phyloP scores from a whole-genome alignment of 345 rosid species.

The Eucalyptus polyanthemos region DNA sequence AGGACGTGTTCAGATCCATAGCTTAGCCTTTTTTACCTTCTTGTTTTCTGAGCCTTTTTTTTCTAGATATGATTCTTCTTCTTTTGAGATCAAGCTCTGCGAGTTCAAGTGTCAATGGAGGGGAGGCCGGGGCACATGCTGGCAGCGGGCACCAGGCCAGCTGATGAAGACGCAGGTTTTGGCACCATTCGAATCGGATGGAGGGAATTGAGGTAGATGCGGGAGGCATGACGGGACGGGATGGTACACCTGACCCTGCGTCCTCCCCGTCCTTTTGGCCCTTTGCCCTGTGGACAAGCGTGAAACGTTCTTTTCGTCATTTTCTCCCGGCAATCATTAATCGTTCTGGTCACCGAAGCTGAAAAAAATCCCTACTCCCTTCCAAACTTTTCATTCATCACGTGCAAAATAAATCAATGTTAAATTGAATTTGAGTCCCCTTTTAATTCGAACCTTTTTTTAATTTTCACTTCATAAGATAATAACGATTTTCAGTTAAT shows the following conservation, averaged over 20 bases:
- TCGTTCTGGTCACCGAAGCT: not conserved
- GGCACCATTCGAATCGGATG: not conserved
- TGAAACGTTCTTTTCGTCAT: not conserved
- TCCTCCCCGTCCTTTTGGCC: not conserved
- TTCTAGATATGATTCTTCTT: not conserved
- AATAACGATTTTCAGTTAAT: rapidly evolving
- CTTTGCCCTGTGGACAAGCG: not conserved
- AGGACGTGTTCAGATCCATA: no score
- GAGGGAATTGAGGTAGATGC: not conserved
- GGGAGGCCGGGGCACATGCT: not conserved
- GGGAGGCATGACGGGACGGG: not conserved
- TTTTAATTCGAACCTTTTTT: not conserved
- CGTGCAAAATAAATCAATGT: not conserved
- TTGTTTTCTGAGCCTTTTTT: not conserved
- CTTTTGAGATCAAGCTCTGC: not conserved
- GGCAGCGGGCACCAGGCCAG: not conserved
- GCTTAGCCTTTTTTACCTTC: not conserved
- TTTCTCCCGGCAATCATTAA: not conserved
- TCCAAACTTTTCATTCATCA: not conserved
- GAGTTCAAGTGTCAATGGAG: not conserved
- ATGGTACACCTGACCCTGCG: not conserved
- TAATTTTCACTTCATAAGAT: not conserved
- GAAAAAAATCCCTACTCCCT: not conserved
- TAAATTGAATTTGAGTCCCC: not conserved
- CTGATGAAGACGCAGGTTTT: not conserved